These are phyloP conservation scores for Lenwebbia sp. DNA, from an alignment of 345 rosid genomes.

Conservation along the genomic window DNA sequence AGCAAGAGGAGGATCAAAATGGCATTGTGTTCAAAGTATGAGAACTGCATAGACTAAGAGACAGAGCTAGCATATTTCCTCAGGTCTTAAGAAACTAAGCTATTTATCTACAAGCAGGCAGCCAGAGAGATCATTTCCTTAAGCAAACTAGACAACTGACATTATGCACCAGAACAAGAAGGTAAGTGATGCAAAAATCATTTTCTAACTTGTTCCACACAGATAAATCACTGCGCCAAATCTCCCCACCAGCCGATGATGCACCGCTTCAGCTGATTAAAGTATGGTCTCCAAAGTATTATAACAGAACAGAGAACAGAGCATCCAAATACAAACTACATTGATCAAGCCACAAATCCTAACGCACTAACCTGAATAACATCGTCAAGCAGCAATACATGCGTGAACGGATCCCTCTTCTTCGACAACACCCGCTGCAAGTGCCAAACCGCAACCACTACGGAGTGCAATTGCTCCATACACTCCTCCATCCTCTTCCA, in stretches of 20 bases:
- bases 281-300: not conserved
- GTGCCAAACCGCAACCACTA: constrained; percentile 89
- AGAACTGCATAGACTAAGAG: not conserved
- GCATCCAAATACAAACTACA: not conserved
- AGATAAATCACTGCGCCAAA: not conserved
- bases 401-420: constrained; percentile 96
- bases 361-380: constrained; percentile 59
- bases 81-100: not conserved
- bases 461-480: constrained; percentile 79
- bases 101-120: not conserved
- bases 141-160: not conserved
- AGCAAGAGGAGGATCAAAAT: not conserved
- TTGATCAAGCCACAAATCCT: not conserved
- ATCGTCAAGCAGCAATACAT: constrained; percentile 86
- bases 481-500: constrained; percentile 91
- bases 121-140: not conserved
- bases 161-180: not conserved
- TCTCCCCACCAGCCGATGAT: not conserved
- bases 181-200: not conserved
- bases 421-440: constrained; percentile 93
- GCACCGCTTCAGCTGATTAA: not conserved
- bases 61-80: not conserved
- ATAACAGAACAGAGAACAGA: not conserved
- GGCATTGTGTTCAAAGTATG: not conserved
- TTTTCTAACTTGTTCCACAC: not conserved